phyloP scores from a whole-genome alignment of 148 eudicot genomes.

The Agrostemma githago region DNA sequence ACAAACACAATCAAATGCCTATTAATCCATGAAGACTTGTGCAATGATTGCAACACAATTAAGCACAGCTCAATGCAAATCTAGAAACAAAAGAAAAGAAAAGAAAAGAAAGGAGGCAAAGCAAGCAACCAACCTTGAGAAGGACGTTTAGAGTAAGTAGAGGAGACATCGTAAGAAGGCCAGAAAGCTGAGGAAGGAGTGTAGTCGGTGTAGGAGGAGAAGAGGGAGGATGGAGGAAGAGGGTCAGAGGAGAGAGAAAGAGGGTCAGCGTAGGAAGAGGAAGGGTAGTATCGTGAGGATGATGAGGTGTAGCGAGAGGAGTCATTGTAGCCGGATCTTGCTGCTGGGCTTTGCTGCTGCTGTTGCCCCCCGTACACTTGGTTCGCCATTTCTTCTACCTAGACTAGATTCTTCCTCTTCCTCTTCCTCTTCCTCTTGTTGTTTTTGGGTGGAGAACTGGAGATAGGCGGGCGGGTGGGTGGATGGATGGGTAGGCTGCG shows the following conservation, averaged over 20 bases:
- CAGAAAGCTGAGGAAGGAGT: conserved; percentile 14
- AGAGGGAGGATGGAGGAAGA: neutral
- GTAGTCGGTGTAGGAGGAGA: conserved; percentile 11
- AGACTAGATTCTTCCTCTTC: too few species aligned
- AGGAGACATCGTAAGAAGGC: conserved; percentile 17
- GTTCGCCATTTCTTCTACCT: conserved; percentile 20
- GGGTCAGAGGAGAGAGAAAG: conserved; percentile 17
- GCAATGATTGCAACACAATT: too few species aligned
- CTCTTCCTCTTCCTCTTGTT: too few species aligned
- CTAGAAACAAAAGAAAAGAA: neutral
- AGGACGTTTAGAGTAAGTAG: conserved; percentile 34
- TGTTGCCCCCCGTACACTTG: conserved; percentile 15
- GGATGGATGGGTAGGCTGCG: too few species aligned
- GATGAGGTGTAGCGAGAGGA: conserved; percentile 16
- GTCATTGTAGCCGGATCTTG: conserved; percentile 31
- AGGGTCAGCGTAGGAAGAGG: conserved; percentile 16
- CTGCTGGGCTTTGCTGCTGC: conserved; percentile 1
- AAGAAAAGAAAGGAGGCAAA: neutral
- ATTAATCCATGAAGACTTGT: too few species aligned
- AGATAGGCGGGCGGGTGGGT: too few species aligned
- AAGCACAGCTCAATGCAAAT: too few species aligned
- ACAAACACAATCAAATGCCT: too few species aligned
- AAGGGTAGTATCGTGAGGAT: conserved; percentile 32
- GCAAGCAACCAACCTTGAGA: conserved; percentile 29
- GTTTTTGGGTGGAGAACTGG: too few species aligned